Evolutionary conservation across 805 yeast species (phyloP).

Genomic region (Starmerella asiatica): DNA sequence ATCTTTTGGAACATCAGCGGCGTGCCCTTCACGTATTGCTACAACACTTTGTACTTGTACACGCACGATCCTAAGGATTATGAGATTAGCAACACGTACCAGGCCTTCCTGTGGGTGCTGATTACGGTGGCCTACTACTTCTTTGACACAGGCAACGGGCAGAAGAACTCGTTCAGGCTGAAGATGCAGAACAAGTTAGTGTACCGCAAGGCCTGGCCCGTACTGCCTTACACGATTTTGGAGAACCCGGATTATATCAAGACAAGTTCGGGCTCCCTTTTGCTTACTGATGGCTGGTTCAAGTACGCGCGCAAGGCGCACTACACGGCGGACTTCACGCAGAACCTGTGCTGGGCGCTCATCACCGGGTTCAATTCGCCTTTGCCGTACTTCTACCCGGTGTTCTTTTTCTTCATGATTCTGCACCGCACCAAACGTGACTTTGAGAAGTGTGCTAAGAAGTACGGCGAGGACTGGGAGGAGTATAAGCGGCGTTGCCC

Average conservation of each 20-base stretch:
- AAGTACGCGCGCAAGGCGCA: constrained; percentile 85
- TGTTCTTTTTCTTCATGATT: constrained; percentile 74
- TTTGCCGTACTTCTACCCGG: constrained; percentile 93
- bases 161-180: constrained; percentile 79
- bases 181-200: constrained; percentile 60
- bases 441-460: constrained; percentile 63
- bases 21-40: constrained; percentile 96
- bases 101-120: constrained; percentile 40
- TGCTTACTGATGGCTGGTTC: constrained; percentile 91
- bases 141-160: constrained; percentile 91
- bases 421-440: constrained; percentile 85
- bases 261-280: constrained; percentile 70
- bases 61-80: constrained; percentile 79
- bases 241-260: constrained; percentile 72
- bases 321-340: constrained; percentile 88
- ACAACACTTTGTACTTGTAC: constrained; percentile 70
- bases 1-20: constrained; percentile 99
- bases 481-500: constrained; percentile 79
- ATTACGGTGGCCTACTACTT: constrained; percentile 68
- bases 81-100: constrained; percentile 52
- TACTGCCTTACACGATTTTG: constrained; percentile 69
- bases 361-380: constrained; percentile 78
- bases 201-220: constrained; percentile 83
- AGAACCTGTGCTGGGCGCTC: constrained; percentile 82
- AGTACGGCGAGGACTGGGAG: constrained; percentile 93